phyloP scores from a whole-genome alignment of 73 alveolate genomes.

The Paramecium octaurelia region DNA sequence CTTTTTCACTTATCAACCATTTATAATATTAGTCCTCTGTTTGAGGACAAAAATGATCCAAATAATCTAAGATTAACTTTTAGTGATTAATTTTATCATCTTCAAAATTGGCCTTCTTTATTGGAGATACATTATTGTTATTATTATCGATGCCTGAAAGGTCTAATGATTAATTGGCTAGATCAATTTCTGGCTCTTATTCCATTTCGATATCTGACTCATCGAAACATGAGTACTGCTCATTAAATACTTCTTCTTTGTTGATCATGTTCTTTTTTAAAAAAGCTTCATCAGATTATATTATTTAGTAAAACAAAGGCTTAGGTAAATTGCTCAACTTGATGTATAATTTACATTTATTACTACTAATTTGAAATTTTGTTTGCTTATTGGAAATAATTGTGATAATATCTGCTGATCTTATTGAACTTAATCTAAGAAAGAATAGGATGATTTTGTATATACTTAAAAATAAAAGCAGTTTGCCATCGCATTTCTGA shows the following conservation, averaged over 20 bases:
- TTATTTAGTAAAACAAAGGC: background rate
- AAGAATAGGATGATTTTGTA: background rate
- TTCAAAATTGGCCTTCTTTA: background rate
- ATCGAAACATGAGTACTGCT: background rate
- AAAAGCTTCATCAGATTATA: background rate
- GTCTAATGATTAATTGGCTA: background rate
- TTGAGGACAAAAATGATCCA: background rate
- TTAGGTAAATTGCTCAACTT: background rate
- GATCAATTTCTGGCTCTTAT: background rate
- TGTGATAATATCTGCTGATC: background rate
- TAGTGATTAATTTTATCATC: background rate
- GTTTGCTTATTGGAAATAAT: background rate
- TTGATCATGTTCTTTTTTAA: background rate
- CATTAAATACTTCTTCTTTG: background rate
- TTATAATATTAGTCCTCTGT: background rate
- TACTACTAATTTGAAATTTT: background rate
- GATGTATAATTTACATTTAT: background rate
- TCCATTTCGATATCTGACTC: background rate
- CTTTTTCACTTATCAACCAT: background rate
- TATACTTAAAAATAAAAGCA: background rate
- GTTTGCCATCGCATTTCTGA: slow-evolving; percentile 1
- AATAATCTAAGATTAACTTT: background rate
- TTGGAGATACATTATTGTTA: slow-evolving; percentile 1
- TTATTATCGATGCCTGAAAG: background rate
- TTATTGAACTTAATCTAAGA: background rate